Conservation (phyloP, 148 eudicot species). For the Dianthus caryophyllus region DNA sequence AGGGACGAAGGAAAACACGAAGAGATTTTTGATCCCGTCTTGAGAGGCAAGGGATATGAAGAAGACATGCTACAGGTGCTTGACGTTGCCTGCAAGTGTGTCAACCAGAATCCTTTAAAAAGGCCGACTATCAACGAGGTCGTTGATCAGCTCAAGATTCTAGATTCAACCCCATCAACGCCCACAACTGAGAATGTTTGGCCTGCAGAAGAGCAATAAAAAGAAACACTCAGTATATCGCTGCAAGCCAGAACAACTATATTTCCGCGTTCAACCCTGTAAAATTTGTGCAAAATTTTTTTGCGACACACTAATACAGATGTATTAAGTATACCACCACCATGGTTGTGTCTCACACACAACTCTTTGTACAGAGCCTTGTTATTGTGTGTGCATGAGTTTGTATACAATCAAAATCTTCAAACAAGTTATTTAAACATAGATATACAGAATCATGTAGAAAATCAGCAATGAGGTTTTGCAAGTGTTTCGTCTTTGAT, state of each 20-base stretch:
- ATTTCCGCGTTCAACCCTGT: slow-evolving; percentile 1
- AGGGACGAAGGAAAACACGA: slow-evolving; percentile 65
- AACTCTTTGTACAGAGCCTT: slow-evolving; percentile 21
- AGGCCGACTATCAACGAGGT: slow-evolving; percentile 82
- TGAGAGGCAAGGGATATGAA: slow-evolving; percentile 66
- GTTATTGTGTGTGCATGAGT: slow-evolving; percentile 18
- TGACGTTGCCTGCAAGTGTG: slow-evolving; percentile 81
- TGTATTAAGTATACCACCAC: slow-evolving; percentile 10
- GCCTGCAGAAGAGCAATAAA: slow-evolving; percentile 31
- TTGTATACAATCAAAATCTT: slow-evolving; percentile 23
- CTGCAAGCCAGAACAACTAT: slow-evolving; percentile 6
- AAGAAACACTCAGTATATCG: slow-evolving; percentile 10
- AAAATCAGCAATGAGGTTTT: slow-evolving; percentile 15
- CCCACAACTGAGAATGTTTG: slow-evolving; percentile 27
- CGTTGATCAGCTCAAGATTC: slow-evolving; percentile 61
- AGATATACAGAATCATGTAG: slow-evolving; percentile 16
- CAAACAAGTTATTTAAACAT: slow-evolving; percentile 15
- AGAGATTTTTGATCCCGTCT: slow-evolving; percentile 55
- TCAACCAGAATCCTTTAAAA: slow-evolving; percentile 59
- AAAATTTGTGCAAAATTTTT: slow-evolving; percentile 18
- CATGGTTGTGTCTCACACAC: slow-evolving; percentile 25
- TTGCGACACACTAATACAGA: slow-evolving; percentile 7
- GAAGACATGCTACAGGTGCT: slow-evolving; percentile 77
- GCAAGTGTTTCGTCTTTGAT: too few relatives aligned
- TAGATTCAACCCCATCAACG: slow-evolving; percentile 32